phyloP scores from a whole-genome alignment of 768 basidiomycete genomes.

The Pulveroboletus sp. region DNA sequence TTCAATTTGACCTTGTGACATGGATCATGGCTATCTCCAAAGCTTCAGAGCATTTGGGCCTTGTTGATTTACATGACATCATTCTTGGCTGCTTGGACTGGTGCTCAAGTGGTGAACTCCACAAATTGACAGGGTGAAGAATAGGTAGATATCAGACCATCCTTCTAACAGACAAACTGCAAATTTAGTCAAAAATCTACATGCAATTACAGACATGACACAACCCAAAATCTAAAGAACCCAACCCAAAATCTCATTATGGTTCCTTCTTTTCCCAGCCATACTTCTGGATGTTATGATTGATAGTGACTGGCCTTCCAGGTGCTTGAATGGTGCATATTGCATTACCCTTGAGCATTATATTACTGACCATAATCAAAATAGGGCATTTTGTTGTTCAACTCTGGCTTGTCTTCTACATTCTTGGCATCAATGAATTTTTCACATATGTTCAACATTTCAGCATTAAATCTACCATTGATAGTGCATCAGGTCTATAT shows the following conservation, averaged over 20 bases:
- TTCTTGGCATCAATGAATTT: not conserved
- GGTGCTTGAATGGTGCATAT: not conserved
- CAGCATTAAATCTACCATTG: not conserved
- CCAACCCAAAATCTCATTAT: not conserved
- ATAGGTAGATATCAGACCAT: too few relatives aligned
- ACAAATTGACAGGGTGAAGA: not conserved
- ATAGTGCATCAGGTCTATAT: not conserved
- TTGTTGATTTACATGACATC: not conserved
- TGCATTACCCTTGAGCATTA: too few relatives aligned
- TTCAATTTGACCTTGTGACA: not conserved
- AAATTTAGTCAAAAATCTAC: not conserved
- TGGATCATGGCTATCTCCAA: not conserved
- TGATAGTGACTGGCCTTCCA: not conserved
- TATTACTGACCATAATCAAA: too few relatives aligned
- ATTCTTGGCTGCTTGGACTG: too few relatives aligned
- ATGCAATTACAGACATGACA: not conserved
- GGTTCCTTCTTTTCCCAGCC: not conserved
- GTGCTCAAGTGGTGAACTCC: too few relatives aligned
- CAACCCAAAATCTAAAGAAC: not conserved
- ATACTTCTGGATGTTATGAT: not conserved
- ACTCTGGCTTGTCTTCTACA: not conserved
- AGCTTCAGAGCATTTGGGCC: not conserved
- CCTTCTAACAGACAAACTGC: too few relatives aligned
- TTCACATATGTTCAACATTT: not conserved
- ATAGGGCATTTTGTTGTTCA: not conserved